Conservation (phyloP, 2,329 filamentous ascomycete species). For the Aspergillus eucalypticola region DNA sequence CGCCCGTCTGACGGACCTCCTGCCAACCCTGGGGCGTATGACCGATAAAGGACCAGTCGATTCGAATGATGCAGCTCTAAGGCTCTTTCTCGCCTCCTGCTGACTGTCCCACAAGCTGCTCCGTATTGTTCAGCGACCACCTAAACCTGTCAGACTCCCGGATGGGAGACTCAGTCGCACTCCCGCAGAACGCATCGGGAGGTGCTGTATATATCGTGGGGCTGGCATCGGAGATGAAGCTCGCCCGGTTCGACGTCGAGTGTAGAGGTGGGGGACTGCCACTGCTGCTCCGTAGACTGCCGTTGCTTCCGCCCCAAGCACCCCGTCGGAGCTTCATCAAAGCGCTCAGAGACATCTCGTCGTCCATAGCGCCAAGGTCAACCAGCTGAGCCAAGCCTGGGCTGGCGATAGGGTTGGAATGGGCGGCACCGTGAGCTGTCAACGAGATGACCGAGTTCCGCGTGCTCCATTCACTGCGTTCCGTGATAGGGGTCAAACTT, state of each 20-base stretch:
- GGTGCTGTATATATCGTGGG: constrained; percentile 26
- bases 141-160: constrained; percentile 14
- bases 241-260: constrained; percentile 35
- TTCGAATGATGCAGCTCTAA: neutral
- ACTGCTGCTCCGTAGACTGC: constrained; percentile 62
- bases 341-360: constrained; percentile 71
- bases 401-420: constrained; percentile 60
- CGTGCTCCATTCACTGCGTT: constrained; percentile 93
- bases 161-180: constrained; percentile 20
- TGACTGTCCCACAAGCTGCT: constrained; percentile 5
- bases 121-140: constrained; percentile 8
- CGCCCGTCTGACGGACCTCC: neutral
- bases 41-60: neutral
- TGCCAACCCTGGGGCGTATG: neutral
- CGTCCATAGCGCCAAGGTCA: constrained; percentile 59
- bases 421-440: constrained; percentile 51
- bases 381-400: constrained; percentile 78
- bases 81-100: neutral
- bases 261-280: constrained; percentile 43
- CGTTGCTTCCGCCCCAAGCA: constrained; percentile 80
- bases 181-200: constrained; percentile 21
- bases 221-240: constrained; percentile 39
- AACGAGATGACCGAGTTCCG: constrained; percentile 86
- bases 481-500: constrained; percentile 93
- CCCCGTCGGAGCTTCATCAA: constrained; percentile 71